A percentile compares a stretch with the other conserved stretches of the same genome.
phyloP scores from a whole-genome alignment of 2,329 filamentous ascomycete species.

The Helminthosporium solani region DNA sequence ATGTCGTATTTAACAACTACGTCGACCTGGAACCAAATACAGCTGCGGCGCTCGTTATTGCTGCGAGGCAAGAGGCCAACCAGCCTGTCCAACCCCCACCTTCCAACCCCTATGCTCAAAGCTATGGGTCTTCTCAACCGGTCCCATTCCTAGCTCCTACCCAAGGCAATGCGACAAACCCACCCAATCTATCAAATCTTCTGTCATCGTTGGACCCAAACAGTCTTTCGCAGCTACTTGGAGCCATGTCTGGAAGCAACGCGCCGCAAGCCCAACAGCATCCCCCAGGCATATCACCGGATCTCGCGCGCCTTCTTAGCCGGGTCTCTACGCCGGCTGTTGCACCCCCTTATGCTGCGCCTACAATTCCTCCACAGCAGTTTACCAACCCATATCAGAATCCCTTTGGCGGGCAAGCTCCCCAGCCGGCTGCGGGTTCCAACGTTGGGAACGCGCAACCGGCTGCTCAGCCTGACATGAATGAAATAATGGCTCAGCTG shows the following conservation, averaged over 20 bases:
- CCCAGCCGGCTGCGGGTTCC: constrained; percentile 19
- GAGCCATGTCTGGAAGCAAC: constrained; percentile 52
- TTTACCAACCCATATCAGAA: constrained; percentile 40
- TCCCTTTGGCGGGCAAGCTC: constrained; percentile 32
- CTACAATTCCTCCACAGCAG: constrained; percentile 24
- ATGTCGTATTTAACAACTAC: constrained; percentile 85
- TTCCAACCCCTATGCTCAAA: constrained; percentile 7
- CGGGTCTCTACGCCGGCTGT: constrained; percentile 30
- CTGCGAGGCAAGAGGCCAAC: constrained; percentile 59
- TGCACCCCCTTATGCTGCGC: constrained; percentile 23
- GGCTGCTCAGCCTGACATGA: constrained; percentile 53
- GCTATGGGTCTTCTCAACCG: constrained; percentile 4
- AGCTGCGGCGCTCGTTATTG: constrained; percentile 76
- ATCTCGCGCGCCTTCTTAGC: constrained; percentile 44
- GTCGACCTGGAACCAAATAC: constrained; percentile 75
- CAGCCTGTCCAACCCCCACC: constrained; percentile 37
- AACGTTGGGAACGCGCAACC: constrained; percentile 34
- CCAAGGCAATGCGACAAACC: constrained; percentile 20
- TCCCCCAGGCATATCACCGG: constrained; percentile 34
- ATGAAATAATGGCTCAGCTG: constrained; percentile 74
- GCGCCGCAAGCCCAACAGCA: constrained; percentile 44
- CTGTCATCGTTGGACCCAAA: constrained; percentile 68
- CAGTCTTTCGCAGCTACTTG: constrained; percentile 69
- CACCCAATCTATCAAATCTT: constrained; percentile 60
- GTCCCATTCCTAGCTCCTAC: constrained; percentile 33